Base-by-base conservation (phyloP, 2,329 filamentous ascomycete genomes). In the Claviceps arundinis region DNA sequence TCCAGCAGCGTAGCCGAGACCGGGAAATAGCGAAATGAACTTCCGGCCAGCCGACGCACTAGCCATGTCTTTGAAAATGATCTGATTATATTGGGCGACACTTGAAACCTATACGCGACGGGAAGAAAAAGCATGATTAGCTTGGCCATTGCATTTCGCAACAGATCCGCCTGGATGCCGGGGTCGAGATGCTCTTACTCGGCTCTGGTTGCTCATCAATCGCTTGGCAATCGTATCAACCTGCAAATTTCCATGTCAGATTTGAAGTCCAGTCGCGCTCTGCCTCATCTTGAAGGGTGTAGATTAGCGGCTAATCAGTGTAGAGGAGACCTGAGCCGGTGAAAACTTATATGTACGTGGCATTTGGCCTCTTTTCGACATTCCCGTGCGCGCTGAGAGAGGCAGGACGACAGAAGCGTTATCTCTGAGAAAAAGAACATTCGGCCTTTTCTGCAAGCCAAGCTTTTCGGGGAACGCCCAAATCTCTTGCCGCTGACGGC, bases 161-260 rank as follows among this genome's bases (percentile, higher is more conserved):
- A 37, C 19, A 14, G 34, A 9, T n/a, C 14, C 9, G 2, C 37
- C 14, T n/a, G 11, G 9, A 30, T 8, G 50, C 1, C 24, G 26
- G 22, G 11, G 26, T 14, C 5, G 26, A 19, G 47, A 37, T 37
- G 19, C 73, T 76, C 87, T 65, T 67, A 70, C 68, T 58, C 65
- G 65, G 56, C 81, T 82, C 69, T 95, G 85, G 72, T 98, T 96
- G 81, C 89, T 96, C 93, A 98, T 98, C 71, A 98, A 81, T 61
- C 93, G 88, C 78, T 98, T 98, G 57, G 93, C 91, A 64, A 94
- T 96, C 49, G 93, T 98, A 73, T 98, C 93, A 68, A 98, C 88
- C 87, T 91, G 56, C 13, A 45, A 43, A 56, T 43, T 13, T 7
- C 1, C 24, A 26, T 5, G 49, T 50, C 34, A 50, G 49, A 37